phyloP scores from a whole-genome alignment of 495 filamentous ascomycete species.

The Aspergillus mulundensis region DNA sequence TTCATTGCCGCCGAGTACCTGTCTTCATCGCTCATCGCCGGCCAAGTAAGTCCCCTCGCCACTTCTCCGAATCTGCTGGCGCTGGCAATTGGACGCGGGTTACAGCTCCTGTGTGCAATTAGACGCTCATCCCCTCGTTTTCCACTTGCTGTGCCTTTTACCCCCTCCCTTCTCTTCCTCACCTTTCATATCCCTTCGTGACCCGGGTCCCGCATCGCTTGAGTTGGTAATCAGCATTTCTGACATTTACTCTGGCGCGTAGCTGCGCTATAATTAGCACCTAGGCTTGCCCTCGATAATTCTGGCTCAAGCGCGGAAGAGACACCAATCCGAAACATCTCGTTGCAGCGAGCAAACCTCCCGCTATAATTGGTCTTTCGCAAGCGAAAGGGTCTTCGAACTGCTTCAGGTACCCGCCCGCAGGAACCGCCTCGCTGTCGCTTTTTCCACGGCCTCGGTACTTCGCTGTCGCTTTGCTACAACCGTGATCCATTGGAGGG shows the following conservation, averaged over 20 bases:
- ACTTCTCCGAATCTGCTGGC: not conserved
- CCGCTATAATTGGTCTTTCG: conserved; percentile 10
- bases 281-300: conserved; percentile 24
- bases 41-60: conserved; percentile 1
- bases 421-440: conserved; percentile 6
- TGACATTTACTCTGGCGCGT: conserved; percentile 21
- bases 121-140: conserved; percentile 16
- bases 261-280: conserved; percentile 39
- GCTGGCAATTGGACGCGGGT: conserved; percentile 4
- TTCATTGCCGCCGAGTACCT: conserved; percentile 18
- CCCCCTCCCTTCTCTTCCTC: conserved; percentile 8
- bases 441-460: not conserved
- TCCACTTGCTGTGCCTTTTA: conserved; percentile 2
- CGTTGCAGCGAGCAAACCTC: conserved; percentile 3
- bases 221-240: conserved; percentile 25
- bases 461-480: not conserved
- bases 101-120: conserved; percentile 8
- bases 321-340: conserved; percentile 18
- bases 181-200: not conserved
- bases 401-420: conserved; percentile 11
- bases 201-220: not conserved
- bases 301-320: conserved; percentile 26
- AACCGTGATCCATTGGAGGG: conserved; percentile 10
- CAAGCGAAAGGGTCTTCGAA: conserved; percentile 3
- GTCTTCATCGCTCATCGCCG: not conserved